Base-by-base conservation (phyloP, 495 filamentous ascomycete species). In the Aspergillus funiculosus region DNA sequence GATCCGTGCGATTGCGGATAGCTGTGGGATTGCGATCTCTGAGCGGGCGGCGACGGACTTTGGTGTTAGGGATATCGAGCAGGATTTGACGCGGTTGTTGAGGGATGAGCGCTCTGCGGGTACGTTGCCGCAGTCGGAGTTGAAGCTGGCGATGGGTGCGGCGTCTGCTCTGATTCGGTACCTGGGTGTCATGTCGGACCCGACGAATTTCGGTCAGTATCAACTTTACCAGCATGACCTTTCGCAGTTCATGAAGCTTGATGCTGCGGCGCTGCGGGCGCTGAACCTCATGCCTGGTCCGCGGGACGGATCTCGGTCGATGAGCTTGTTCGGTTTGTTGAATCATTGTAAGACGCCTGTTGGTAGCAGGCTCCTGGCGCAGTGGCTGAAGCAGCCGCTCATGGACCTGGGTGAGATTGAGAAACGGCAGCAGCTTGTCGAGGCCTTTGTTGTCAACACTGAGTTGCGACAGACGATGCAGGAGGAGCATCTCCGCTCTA, bases 261-360 rank as follows among this genome's bases (percentile, higher is more conserved):
- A 99, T 71, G 86, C 94, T 9, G 88, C 92, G 4, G 92, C 92
- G 2, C 70, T 99, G 11, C 87, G 91, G 48, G 92, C 92, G 9
- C 75, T 99, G 34, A 99, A 97, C 56, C 75, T 99, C 14, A 96
- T 99, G 88, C 92, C 92, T 17, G 91, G 94, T 13, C 87, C 86
- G 6, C 80, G 88, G 56, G 94, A 97, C 56, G 94, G 92, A 13
- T 77, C 89, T 15, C 96, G 95, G 72, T 95, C 77, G n/a, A 99
- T 97, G 94, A 95, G 87, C 57, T 55, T 99, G 48, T 97, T 86
- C 54, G 92, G 92, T 2, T 62, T 99, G 25, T 72, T 99, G 39
- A 97, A 99, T 58, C 94, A 97, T 58, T 99, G 92, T 75, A 99
- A 94, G 65, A 99, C 92, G 4, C 85, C 94, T 1, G 80, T 94